Base-by-base conservation (phyloP, 1,284 basidiomycete genomes). In the Apiotrichum gamsii region DNA sequence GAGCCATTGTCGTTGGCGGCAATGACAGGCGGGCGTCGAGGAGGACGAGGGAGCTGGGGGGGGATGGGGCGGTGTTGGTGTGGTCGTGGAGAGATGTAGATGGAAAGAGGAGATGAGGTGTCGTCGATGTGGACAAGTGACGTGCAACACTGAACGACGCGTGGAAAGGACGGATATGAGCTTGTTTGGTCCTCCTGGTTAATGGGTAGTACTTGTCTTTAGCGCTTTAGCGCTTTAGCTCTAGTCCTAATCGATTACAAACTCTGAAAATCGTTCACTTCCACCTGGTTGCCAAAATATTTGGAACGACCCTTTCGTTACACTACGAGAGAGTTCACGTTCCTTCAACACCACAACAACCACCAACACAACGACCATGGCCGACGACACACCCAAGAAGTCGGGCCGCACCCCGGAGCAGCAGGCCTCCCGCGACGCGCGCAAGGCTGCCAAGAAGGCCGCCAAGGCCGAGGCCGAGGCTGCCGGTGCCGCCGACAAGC, bases 351-450 rank as follows among this genome's bases (percentile, higher is more conserved):
- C 25, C 6, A 28, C 25, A 28, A 33, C 31, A 33, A 11, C 19
- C 31, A 42, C 41, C n/a, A n/a, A 16, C 6, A 21, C 42, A 20
- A 34, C 21, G 19, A 43, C 37, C 18, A 56, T 56, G 50, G 37
- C 50, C 36, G 51, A 48, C 24, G 76, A 77, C 42, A 79, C 83
- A 2, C 74, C 74, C 21, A 45, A 45, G 13, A 64, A 65, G 53
- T 59, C 61, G 18, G 59, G 59, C 15, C 36, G 65, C 30, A 69
- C 67, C 4, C 56, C 65, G 9, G 67, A 69, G 47, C 61, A 69
- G 45, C 60, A 67, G 55, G 65, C 64, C 2, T 62, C 61, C 8
- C 37, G 64, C n/a, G 64, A 66, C 31, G 65, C 65, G 13, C 58
- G 64, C 25, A 67, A 66, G 53, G 65, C 64, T 3, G 60, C 65